These are phyloP conservation scores for Rhizophagus sp. DNA, from an alignment of 192 early-diverging fungal species.

Conservation along the genomic window DNA sequence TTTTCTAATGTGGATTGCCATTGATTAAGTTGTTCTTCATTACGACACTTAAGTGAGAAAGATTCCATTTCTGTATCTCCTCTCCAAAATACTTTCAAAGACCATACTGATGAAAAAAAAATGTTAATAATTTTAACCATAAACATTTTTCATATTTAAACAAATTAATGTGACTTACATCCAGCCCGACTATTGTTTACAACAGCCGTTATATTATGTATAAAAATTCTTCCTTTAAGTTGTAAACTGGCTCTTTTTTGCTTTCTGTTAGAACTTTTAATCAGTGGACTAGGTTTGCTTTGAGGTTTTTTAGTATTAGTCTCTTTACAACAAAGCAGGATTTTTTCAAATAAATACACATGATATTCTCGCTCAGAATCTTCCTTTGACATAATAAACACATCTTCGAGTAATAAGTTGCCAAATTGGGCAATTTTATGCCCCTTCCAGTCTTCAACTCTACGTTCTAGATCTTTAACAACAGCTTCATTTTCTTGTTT, in stretches of 20 bases:
- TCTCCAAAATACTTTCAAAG: constrained; percentile 82
- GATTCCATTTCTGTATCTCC: constrained; percentile 77
- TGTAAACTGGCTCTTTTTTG: constrained; percentile 63
- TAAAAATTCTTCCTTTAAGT: constrained; percentile 86
- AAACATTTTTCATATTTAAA: background rate
- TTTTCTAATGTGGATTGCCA: constrained; percentile 84
- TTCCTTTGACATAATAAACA: constrained; percentile 79
- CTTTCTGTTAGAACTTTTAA: constrained; percentile 58
- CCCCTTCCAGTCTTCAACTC: constrained; percentile 93
- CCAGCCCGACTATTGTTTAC: constrained; percentile 60
- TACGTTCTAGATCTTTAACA: constrained; percentile 76
- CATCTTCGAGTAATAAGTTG: constrained; percentile 80
- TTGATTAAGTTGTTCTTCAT: constrained; percentile 88
- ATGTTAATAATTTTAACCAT: constrained; percentile 45
- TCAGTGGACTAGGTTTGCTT: constrained; percentile 38
- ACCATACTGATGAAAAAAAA: constrained; percentile 32
- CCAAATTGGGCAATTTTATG: constrained; percentile 77
- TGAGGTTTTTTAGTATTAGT: constrained; percentile 44
- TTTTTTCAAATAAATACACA: constrained; percentile 92
- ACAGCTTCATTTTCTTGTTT: constrained; percentile 84
- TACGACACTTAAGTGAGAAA: constrained; percentile 87
- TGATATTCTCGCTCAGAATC: constrained; percentile 79
- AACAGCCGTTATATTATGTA: constrained; percentile 76
- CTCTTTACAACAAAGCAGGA: constrained; percentile 93
- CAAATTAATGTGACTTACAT: constrained; percentile 10